Evolutionary conservation across 2,329 filamentous ascomycete genomes (phyloP).

Genomic region (Ophiostoma novo-ulmi): DNA sequence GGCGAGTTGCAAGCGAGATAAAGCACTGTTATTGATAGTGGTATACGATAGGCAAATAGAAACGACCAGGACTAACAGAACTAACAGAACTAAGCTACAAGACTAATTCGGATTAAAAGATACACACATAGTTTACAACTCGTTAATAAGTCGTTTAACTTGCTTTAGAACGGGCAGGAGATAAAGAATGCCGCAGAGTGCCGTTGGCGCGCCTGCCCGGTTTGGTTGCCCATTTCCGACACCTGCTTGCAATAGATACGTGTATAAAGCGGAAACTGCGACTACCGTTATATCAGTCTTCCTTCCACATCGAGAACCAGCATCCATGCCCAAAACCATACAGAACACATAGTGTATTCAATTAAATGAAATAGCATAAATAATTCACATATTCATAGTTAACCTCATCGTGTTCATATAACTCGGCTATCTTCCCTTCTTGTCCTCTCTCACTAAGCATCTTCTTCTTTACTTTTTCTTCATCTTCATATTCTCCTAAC

Average conservation of each 20-base stretch:
- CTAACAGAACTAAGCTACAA: neutral
- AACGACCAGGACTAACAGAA: neutral
- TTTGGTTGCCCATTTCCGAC: neutral
- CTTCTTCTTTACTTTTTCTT: neutral
- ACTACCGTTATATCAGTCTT: neutral
- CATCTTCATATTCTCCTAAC: neutral
- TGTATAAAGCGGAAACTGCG: neutral
- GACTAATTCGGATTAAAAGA: constrained; percentile 11
- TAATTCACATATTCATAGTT: neutral
- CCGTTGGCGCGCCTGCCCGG: neutral
- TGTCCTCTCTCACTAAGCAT: neutral
- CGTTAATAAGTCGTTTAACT: neutral
- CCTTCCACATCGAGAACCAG: constrained; percentile 1
- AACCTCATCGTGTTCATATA: neutral
- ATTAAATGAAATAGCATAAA: neutral
- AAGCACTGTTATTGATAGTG: neutral
- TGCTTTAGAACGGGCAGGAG: constrained; percentile 1
- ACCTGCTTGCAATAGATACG: neutral
- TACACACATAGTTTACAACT: neutral
- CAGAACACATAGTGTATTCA: neutral
- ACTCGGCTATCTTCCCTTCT: neutral
- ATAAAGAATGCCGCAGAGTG: neutral
- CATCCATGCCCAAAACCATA: neutral
- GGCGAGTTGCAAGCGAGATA: neutral
- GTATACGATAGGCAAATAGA: neutral